Evolutionary conservation across 345 rosid species (phyloP).

Genomic region (Rubroshorea leprosula): DNA sequence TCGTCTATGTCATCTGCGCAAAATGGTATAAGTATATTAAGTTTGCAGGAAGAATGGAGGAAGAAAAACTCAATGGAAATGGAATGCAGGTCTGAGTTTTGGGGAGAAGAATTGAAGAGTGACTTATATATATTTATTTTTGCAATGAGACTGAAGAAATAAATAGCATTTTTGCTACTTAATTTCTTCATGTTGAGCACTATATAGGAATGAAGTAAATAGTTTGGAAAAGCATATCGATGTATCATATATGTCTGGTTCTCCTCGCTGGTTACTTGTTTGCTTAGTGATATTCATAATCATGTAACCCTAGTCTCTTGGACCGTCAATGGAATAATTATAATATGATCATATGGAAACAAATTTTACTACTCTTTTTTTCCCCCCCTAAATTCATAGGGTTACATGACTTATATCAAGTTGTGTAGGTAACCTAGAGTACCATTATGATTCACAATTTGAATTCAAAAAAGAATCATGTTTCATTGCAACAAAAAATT

Average conservation of each 20-base stretch:
- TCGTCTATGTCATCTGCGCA: slow-evolving; percentile 54
- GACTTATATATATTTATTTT: background rate
- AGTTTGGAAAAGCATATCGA: background rate
- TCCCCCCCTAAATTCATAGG: too few relatives aligned
- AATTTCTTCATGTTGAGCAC: slow-evolving; percentile 10
- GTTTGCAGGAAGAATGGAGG: slow-evolving; percentile 37
- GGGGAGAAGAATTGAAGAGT: background rate
- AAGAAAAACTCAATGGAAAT: background rate
- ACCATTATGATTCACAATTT: too few relatives aligned
- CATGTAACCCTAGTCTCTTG: too few relatives aligned
- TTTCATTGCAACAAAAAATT: too few relatives aligned
- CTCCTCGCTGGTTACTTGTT: too few relatives aligned
- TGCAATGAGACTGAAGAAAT: slow-evolving; percentile 20
- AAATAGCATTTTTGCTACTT: background rate
- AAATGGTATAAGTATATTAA: slow-evolving; percentile 71
- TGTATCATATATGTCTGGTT: background rate
- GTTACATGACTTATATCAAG: too few relatives aligned
- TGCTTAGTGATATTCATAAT: too few relatives aligned
- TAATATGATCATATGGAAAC: too few relatives aligned
- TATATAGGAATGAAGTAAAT: background rate
- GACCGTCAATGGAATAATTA: too few relatives aligned
- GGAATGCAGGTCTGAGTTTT: background rate
- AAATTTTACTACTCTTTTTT: too few relatives aligned
- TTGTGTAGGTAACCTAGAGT: too few relatives aligned
- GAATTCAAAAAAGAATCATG: too few relatives aligned